These are phyloP conservation scores for Cladobotryum mycophilum DNA, from an alignment of 2,329 filamentous ascomycete species.

Conservation along the genomic window DNA sequence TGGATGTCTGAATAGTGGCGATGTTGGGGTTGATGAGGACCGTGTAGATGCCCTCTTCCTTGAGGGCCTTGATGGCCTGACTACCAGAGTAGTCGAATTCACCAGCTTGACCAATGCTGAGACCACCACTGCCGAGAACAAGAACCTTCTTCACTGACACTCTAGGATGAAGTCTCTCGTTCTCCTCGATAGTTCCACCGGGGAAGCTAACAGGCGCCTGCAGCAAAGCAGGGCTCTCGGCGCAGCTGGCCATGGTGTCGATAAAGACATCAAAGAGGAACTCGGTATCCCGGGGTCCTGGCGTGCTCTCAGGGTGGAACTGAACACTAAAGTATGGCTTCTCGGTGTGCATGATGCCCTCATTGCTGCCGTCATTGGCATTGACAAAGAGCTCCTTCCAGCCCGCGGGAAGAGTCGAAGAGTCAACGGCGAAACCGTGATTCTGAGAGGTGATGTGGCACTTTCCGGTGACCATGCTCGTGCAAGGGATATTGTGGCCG, in stretches of 20 bases:
- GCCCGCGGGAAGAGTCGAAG: constrained; percentile 63
- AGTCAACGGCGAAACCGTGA: constrained; percentile 91
- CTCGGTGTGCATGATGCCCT: constrained; percentile 83
- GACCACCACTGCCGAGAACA: constrained; percentile 85
- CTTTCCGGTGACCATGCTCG: constrained; percentile 87
- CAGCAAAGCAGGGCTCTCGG: constrained; percentile 61
- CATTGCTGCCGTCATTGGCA: constrained; percentile 96
- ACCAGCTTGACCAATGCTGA: constrained; percentile 95
- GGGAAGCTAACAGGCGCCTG: constrained; percentile 76
- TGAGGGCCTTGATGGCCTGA: constrained; percentile 96
- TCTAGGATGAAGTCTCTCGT: constrained; percentile 66
- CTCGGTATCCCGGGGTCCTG: constrained; percentile 91
- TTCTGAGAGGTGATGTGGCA: constrained; percentile 99
- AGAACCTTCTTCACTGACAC: constrained; percentile 91
- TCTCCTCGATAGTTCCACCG: constrained; percentile 74
- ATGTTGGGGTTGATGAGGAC: constrained; percentile 99
- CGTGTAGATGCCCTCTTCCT: constrained; percentile 97
- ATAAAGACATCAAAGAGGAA: constrained; percentile 98
- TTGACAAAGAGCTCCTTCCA: constrained; percentile 98
- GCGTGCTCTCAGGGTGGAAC: constrained; percentile 96
- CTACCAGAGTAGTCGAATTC: constrained; percentile 99
- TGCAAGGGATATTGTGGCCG: constrained; percentile 97
- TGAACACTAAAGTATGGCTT: constrained; percentile 98
- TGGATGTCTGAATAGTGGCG: constrained; percentile 96
- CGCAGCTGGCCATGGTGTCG: constrained; percentile 67